Evolutionary conservation across 257 asterid genomes (phyloP).

Genomic region (Salvia miltiorrhiza): DNA sequence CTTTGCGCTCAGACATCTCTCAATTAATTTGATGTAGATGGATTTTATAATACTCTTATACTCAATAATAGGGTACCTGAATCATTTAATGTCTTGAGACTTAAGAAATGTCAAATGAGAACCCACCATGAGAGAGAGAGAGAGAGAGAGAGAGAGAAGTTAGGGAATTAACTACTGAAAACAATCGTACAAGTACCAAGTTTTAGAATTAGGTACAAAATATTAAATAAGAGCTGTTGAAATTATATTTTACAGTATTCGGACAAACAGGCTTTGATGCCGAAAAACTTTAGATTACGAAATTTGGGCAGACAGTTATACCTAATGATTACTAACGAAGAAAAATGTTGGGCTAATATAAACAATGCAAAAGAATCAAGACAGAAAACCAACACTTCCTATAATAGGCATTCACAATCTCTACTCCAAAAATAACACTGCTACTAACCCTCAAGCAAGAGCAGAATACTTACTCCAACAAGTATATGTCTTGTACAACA

Average conservation of each 20-base stretch:
- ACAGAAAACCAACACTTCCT: neutral
- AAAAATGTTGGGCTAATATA: neutral
- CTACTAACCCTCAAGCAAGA: neutral
- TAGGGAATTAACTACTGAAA: too few relatives aligned
- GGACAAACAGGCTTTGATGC: neutral
- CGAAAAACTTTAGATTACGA: neutral
- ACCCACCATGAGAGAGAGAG: neutral
- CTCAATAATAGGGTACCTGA: neutral
- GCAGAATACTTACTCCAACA: neutral
- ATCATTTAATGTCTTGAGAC: neutral
- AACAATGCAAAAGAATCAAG: neutral
- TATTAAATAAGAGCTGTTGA: too few relatives aligned
- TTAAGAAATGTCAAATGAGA: neutral
- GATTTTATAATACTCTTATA: too few relatives aligned
- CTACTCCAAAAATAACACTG: too few relatives aligned
- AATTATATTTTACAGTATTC: too few relatives aligned
- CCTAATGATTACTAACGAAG: neutral
- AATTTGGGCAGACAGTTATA: neutral
- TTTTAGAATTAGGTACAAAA: too few relatives aligned
- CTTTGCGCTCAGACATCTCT: too few relatives aligned
- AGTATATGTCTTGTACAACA: neutral
- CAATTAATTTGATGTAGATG: too few relatives aligned
- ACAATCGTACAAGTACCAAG: too few relatives aligned
- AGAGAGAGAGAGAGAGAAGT: neutral
- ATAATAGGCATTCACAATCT: neutral